Evolutionary conservation across 768 basidiomycete genomes (phyloP), one percentile per base, ranked within the genome.

Genomic region (Suillus lakei): DNA sequence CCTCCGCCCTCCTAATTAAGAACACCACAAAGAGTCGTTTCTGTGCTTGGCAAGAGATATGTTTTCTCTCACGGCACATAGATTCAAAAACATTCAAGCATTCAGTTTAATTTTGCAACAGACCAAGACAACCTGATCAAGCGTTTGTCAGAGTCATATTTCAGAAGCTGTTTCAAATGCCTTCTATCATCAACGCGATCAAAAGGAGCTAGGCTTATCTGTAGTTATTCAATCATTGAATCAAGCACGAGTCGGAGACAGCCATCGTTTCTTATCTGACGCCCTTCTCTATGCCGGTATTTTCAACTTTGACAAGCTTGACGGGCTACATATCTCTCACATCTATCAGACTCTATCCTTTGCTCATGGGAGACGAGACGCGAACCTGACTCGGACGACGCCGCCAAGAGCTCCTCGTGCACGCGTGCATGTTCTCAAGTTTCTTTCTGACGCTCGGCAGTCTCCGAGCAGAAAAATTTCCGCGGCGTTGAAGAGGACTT

Each of bases 1-100:
- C 65, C 60, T 61, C 66, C 74, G 65, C 69, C 3, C 10, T 21
- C 51, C 50, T 8, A 18, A 51, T 62, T 48, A 1, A 7, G n/a
- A 43, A 60, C 53, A 41, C 28, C 54, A 60, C 39, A 38, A 60
- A 59, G 38, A 61, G 54, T 63, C 54, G 44, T 46, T 50, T 44
- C n/a, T 60, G 9, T n/a, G 6, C 59, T 48, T 51, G 41, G 59
- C 56, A 15, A 36, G 5, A 9, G 10, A 32, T 36, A 41, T 36
- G 56, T 36, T 59, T 43, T 59, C 36, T 59, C 41, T 46, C 41
- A 43, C 43, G 43, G 26, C 0, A 48, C 23, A 26, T 30, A 7
- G 60, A 41, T 30, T 28, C 23, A 26, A 26, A 46, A 46, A 23
- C 44, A 46, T 46, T n/a, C 8, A 60, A 60, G 9, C 36, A 16